Conservation (phyloP, 202 grass and related monocot species). For the Zoysia matrella region DNA sequence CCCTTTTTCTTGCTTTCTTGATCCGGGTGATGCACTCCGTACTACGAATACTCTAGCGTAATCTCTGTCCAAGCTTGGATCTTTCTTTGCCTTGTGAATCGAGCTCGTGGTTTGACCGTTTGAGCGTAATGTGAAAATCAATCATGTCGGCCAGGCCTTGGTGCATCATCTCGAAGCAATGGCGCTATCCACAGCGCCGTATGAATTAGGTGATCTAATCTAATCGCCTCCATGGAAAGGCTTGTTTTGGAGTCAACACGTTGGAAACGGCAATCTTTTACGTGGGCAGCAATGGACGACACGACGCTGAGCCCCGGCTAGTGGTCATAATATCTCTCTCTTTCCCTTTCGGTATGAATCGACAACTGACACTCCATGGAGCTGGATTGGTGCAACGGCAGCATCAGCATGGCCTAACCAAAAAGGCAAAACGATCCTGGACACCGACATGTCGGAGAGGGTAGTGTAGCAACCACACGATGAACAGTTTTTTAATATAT, state of each 20-base stretch:
- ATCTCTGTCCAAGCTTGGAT: conserved; percentile 9
- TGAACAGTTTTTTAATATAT: no score
- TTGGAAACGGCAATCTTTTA: neutral
- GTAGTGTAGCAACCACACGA: neutral
- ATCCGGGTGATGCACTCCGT: neutral
- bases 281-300: conserved; percentile 6
- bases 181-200: no score
- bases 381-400: conserved; percentile 2
- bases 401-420: conserved; percentile 16
- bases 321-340: no score
- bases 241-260: conserved; percentile 1
- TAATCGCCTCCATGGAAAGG: neutral
- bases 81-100: conserved; percentile 22
- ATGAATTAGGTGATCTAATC: no score
- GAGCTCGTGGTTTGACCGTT: conserved; percentile 10
- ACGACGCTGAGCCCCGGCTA: neutral
- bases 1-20: neutral
- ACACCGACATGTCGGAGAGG: neutral
- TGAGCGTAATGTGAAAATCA: conserved; percentile 2
- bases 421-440: conserved; percentile 13
- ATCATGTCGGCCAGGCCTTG: neutral
- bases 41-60: conserved; percentile 1
- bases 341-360: neutral
- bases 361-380: neutral
- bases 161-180: neutral